A percentile compares a stretch with the other conserved stretches of the same genome.
phyloP scores from a whole-genome alignment of 192 early-diverging fungal genomes.

The Podila epigama region DNA sequence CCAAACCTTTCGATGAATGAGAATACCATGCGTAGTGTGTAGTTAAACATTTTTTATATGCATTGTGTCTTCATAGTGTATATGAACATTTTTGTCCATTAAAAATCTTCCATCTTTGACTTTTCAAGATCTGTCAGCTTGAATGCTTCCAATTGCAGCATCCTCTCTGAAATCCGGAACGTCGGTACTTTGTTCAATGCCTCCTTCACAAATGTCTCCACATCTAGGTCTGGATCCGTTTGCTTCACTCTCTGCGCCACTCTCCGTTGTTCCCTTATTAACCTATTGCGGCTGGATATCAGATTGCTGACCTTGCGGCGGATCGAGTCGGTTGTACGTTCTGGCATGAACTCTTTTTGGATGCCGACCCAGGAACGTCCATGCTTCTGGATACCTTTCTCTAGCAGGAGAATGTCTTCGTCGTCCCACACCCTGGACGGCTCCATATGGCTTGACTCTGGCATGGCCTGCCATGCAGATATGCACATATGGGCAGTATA shows the following conservation, averaged over 20 bases:
- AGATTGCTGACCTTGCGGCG: conserved; percentile 37
- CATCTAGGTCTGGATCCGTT: not conserved
- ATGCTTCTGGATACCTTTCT: conserved; percentile 4
- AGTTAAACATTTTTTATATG: not conserved
- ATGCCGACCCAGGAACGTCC: conserved; percentile 18
- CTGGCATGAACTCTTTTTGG: conserved; percentile 5
- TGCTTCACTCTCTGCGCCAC: not conserved
- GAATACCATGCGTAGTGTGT: too few relatives aligned
- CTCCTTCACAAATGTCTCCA: not conserved
- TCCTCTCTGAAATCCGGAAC: not conserved
- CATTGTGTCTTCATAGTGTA: not conserved
- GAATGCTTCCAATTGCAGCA: not conserved
- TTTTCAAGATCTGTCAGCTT: not conserved
- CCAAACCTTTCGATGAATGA: not conserved
- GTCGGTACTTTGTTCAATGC: not conserved
- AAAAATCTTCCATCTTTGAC: not conserved
- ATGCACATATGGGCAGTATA: conserved; percentile 28
- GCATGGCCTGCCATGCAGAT: conserved; percentile 16
- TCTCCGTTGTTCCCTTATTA: not conserved
- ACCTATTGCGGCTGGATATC: conserved; percentile 4
- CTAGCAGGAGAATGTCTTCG: conserved; percentile 1
- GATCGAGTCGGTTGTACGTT: conserved; percentile 29
- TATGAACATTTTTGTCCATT: too few relatives aligned
- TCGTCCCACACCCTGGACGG: conserved; percentile 10
- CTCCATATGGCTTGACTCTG: not conserved